Base-by-base conservation (phyloP, 164 flowering plant species). In the Vitis vinifera region DNA sequence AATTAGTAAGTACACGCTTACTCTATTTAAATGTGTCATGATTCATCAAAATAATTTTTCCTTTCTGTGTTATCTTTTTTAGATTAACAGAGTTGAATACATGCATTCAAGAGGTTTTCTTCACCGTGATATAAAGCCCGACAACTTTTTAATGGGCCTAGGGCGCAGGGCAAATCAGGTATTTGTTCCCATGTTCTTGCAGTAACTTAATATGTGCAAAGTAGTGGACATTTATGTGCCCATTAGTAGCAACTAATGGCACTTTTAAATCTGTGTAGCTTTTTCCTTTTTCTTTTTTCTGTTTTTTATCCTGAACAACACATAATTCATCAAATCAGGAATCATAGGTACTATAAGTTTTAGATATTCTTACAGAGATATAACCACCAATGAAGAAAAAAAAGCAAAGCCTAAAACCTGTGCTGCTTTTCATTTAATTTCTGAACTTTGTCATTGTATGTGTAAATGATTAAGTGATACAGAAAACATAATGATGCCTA, bases 91-190 rank as follows among this genome's bases (percentile, higher is more conserved):
- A 77, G 89, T 88, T 67, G 92, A 88, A 50, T 88, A 82, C 75
- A 79, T 88, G 85, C 92, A 88, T 65, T 78, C 92, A 37, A 85
- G 86, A 80, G 88, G 89, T 65, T 88, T 88, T 73, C 88, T 88
- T 76, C 92, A 88, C 78, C 88, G 92, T 50, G 92, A 88, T 71
- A 86, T 88, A 68, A 88, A 88, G 77, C 92, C 92, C n/a, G 92
- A 88, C 73, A 88, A 88, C 71, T 88, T 88, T 62, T 73, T 88
- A 63, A 88, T 88, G 89, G 92, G 92, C 68, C 78, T 88, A 13
- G 92, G 92, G 17, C 87, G 90, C 67, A 87, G 84, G 76, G 90
- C 90, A 44, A 88, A 86, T 80, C 92, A 86, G 90, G 92, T 84
- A 74, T 23, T 31, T 60, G 0, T 29, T 52, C 61, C 50, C 31